Evolutionary conservation across 345 rosid genomes (phyloP), one percentile per base, ranked within the genome.

Genomic region (Pistacia integerrima): DNA sequence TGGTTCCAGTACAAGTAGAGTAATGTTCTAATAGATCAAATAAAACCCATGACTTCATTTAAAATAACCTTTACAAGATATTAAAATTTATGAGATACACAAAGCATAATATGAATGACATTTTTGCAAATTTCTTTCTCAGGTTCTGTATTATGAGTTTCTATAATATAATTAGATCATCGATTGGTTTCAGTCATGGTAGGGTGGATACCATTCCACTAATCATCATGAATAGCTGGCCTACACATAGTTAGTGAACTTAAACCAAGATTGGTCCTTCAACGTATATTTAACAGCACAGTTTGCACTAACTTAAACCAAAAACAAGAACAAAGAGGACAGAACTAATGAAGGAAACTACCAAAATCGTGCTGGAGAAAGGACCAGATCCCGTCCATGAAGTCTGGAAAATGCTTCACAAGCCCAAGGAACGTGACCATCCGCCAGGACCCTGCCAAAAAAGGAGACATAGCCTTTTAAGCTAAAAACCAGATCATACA

Each of bases 351-450:
- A 48, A 66, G 22, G 49, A 74, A 30, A 25, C 73, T 90, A 94
- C 99, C 93, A 86, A 69, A 86, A 84, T 55, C 91, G 87, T 58
- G 90, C 62, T 13, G 90, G 82, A 66, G 84, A 78, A 51, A 22
- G 30, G 16, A 84, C 74, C 75, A 96, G 84, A 58, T 87, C 85
- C 72, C 73, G 79, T 38, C 88, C 85, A 78, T 93, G 93, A 76
- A 87, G 82, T 75, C 86, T 86, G 36, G 97, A 83, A 82, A 96
- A 92, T 5, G 97, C 97, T 77, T 91, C 97, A 5, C 97, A 96
- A 33, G 95, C 97, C 99, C 98, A 92, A 18, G 98, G 86, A 66
- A 93, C 84, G 38, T 94, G 99, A 55, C 95, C 90, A 79, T 96
- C 99, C 1, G 95, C 98, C 56, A 88, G 69, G 51, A 96, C 90